Evolutionary conservation across 305 asterid genomes (phyloP).

Genomic region (Striga hermonthica): DNA sequence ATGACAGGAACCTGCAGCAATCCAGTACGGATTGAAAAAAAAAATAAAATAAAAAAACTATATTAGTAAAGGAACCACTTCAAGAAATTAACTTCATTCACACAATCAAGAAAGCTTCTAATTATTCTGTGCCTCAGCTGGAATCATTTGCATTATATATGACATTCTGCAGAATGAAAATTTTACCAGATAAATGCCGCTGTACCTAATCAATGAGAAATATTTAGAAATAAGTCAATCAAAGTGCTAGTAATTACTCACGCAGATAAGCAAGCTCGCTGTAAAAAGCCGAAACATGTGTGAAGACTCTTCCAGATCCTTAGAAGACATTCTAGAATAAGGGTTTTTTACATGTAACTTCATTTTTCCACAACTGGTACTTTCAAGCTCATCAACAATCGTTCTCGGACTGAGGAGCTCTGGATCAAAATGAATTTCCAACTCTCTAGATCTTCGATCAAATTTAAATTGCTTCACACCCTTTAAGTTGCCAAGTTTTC

Average conservation of each 20-base stretch:
- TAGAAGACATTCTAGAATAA: slow-evolving; percentile 78
- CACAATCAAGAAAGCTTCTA: slow-evolving; percentile 1
- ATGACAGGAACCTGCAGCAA: slow-evolving; percentile 80
- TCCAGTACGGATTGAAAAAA: slow-evolving; percentile 30
- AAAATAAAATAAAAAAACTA: neutral
- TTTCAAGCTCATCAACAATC: slow-evolving; percentile 71
- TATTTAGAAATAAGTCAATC: slow-evolving; percentile 15
- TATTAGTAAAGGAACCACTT: slow-evolving; percentile 14
- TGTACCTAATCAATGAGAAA: slow-evolving; percentile 14
- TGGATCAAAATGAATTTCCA: slow-evolving; percentile 86
- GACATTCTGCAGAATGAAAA: slow-evolving; percentile 7
- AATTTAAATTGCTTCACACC: slow-evolving; percentile 74
- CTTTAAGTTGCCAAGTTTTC: slow-evolving; percentile 55
- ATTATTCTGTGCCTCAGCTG: slow-evolving; percentile 1
- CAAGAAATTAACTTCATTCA: slow-evolving; percentile 15
- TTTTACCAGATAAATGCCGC: slow-evolving; percentile 17
- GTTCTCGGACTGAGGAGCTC: slow-evolving; percentile 87
- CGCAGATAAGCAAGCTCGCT: slow-evolving; percentile 83
- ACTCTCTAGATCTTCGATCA: slow-evolving; percentile 51
- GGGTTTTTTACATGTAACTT: slow-evolving; percentile 79
- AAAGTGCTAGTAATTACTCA: slow-evolving; percentile 45
- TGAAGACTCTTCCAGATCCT: slow-evolving; percentile 81
- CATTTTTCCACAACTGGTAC: slow-evolving; percentile 66
- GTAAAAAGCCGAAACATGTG: slow-evolving; percentile 85
- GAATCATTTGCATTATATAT: slow-evolving; percentile 2